These are phyloP conservation scores for Colletotrichum musicola DNA, from an alignment of 2,329 filamentous ascomycete species.

Conservation along the genomic window DNA sequence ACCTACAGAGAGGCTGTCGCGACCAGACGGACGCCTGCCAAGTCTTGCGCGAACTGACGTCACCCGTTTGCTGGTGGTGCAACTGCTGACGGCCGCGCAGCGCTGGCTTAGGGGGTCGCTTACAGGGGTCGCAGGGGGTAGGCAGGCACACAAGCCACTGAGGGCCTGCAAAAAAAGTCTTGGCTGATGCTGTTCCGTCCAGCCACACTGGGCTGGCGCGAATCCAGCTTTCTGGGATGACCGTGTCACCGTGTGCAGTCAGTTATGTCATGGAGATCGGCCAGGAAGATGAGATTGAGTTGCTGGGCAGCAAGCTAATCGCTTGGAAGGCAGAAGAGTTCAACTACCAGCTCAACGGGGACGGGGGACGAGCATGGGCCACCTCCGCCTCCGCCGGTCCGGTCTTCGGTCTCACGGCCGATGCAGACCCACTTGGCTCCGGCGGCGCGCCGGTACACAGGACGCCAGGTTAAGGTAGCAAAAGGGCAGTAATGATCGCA, in stretches of 20 bases:
- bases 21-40: slow-evolving; percentile 1
- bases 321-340: not conserved
- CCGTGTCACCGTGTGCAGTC: not conserved
- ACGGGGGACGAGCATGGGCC: not conserved
- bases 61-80: slow-evolving; percentile 5
- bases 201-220: slow-evolving; percentile 11
- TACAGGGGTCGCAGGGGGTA: not conserved
- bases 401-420: not conserved
- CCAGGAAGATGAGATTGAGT: not conserved
- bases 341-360: not conserved
- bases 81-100: not conserved
- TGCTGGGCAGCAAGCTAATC: not conserved
- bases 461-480: no score
- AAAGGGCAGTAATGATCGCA: no score
- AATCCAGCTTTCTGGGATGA: not conserved
- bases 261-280: not conserved
- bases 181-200: slow-evolving; percentile 32
- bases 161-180: slow-evolving; percentile 29
- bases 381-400: not conserved
- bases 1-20: not conserved
- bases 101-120: not conserved
- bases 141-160: slow-evolving; percentile 4
- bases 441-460: no score
- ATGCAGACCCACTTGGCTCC: not conserved
- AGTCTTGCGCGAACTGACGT: slow-evolving; percentile 22